Evolutionary conservation across 176 grass and related monocot genomes (phyloP).

Genomic region (Musa beccarii): DNA sequence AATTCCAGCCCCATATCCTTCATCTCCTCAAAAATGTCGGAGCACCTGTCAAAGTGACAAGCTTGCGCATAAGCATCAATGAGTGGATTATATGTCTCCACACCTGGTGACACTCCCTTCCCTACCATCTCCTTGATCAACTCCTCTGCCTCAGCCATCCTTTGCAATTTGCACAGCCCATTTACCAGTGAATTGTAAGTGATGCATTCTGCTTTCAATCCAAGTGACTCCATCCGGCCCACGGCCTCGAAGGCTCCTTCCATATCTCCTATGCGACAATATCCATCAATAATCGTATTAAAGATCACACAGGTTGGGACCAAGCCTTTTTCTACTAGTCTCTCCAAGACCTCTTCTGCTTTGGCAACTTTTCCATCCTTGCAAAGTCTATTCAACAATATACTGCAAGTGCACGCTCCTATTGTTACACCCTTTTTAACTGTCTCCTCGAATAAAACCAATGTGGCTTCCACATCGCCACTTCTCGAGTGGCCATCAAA

Average conservation of each 20-base stretch:
- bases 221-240: conserved; percentile 32
- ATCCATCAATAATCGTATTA: conserved; percentile 51
- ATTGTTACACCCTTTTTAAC: conserved; percentile 46
- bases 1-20: conserved; percentile 33
- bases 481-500: conserved; percentile 42
- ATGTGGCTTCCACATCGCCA: conserved; percentile 22
- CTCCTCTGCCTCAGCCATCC: conserved; percentile 33
- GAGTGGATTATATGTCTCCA: conserved; percentile 42
- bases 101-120: conserved; percentile 23
- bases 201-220: conserved; percentile 36
- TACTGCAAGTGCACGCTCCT: conserved; percentile 45
- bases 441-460: conserved; percentile 46
- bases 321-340: conserved; percentile 28
- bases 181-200: conserved; percentile 59
- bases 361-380: conserved; percentile 42
- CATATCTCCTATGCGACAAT: conserved; percentile 38
- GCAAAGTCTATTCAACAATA: conserved; percentile 55
- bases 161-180: conserved; percentile 40
- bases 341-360: conserved; percentile 34
- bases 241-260: conserved; percentile 35
- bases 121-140: conserved; percentile 49
- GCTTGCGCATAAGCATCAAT: conserved; percentile 40
- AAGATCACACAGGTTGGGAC: conserved; percentile 42
- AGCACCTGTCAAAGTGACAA: conserved; percentile 47
- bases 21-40: conserved; percentile 37